Evolutionary conservation across 495 filamentous ascomycete genomes (phyloP).

Genomic region (Penicillium egyptiacum): DNA sequence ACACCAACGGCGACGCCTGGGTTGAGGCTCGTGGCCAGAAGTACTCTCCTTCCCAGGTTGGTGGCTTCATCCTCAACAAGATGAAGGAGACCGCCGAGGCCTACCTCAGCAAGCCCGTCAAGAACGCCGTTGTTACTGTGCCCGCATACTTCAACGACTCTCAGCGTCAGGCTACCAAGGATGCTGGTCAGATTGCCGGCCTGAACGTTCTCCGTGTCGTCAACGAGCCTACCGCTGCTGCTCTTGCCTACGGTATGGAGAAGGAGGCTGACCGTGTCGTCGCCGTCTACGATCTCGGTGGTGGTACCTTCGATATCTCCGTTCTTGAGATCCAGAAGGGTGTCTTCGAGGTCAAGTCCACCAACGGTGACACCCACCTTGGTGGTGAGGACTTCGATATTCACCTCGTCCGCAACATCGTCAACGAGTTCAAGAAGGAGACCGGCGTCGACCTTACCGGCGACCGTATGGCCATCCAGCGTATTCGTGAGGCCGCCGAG

Average conservation of each 20-base stretch:
- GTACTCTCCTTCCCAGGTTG: conserved; percentile 97
- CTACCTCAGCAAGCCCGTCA: conserved; percentile 82
- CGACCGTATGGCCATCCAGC: conserved; percentile 98
- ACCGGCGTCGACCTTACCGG: conserved; percentile 84
- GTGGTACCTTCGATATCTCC: conserved; percentile 98
- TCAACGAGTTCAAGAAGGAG: conserved; percentile 95
- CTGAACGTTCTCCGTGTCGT: conserved; percentile 96
- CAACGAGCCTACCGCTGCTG: conserved; percentile 94
- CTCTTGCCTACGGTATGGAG: conserved; percentile 92
- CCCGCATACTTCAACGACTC: conserved; percentile 99
- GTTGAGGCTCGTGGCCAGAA: conserved; percentile 93
- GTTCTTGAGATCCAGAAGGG: conserved; percentile 96
- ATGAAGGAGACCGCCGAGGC: conserved; percentile 98
- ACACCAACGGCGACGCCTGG: conserved; percentile 98
- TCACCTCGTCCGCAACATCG: conserved; percentile 88
- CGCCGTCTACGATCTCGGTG: conserved; percentile 96
- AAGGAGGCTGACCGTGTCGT: conserved; percentile 89
- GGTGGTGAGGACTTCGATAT: conserved; percentile 99
- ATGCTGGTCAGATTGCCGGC: conserved; percentile 93
- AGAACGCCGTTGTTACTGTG: conserved; percentile 95
- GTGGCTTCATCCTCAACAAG: conserved; percentile 94
- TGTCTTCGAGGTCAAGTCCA: conserved; percentile 98
- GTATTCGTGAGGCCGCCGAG: conserved; percentile 98
- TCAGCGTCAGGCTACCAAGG: conserved; percentile 96
- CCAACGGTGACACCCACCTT: conserved; percentile 96